Percentiles rank a stretch among this genome's conserved stretches.
Evolutionary conservation across 805 yeast species (phyloP).

Genomic region (Isabelozyma heimii): DNA sequence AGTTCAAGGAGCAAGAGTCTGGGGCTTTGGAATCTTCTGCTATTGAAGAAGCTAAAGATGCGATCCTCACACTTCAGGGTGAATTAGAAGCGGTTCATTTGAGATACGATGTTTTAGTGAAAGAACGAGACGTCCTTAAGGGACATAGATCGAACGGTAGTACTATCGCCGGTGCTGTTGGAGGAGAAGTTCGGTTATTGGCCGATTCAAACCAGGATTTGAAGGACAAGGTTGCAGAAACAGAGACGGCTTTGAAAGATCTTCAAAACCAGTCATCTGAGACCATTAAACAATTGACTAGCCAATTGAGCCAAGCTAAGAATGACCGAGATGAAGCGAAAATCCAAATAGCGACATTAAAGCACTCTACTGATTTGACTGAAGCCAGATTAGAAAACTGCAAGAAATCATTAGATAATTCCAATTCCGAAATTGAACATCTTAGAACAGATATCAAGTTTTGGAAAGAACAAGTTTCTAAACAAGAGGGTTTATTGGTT

Average conservation of each 20-base stretch:
- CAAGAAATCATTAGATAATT: slow-evolving; percentile 25
- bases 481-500: slow-evolving; percentile 34
- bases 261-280: slow-evolving; percentile 37
- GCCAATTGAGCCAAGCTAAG: slow-evolving; percentile 23
- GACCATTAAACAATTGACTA: slow-evolving; percentile 47
- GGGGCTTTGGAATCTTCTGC: slow-evolving; percentile 45
- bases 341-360: slow-evolving; percentile 50
- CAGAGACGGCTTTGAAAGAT: slow-evolving; percentile 32
- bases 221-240: slow-evolving; percentile 29
- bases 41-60: slow-evolving; percentile 64
- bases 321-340: slow-evolving; percentile 40
- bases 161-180: neutral
- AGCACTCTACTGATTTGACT: slow-evolving; percentile 51
- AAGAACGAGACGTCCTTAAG: slow-evolving; percentile 71
- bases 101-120: slow-evolving; percentile 51
- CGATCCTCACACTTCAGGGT: slow-evolving; percentile 60
- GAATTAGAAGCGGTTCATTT: slow-evolving; percentile 51
- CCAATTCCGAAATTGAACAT: slow-evolving; percentile 25
- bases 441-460: slow-evolving; percentile 27
- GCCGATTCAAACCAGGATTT: slow-evolving; percentile 26
- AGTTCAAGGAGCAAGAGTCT: slow-evolving; percentile 51
- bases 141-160: slow-evolving; percentile 5
- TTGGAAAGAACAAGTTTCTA: slow-evolving; percentile 41
- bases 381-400: slow-evolving; percentile 52
- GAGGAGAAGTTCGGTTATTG: neutral